Percentiles rank a stretch among this genome's conserved stretches.
These are phyloP conservation scores for Craterostigma plantagineum DNA, from an alignment of 257 asterid species.

Conservation along the genomic window DNA sequence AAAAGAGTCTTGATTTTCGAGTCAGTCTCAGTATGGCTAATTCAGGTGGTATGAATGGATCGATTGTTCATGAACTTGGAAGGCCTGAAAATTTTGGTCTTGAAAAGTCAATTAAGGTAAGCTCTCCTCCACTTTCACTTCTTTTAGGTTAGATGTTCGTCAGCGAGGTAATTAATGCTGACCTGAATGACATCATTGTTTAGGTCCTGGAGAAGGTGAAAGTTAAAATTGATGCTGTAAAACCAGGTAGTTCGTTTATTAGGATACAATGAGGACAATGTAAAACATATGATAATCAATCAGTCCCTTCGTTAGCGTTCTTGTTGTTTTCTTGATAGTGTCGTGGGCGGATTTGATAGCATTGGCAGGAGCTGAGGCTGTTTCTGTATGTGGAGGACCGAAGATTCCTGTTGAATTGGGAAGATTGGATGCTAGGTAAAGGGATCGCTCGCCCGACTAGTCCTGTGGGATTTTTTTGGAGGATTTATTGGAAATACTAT, in stretches of 20 bases:
- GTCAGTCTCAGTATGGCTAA: not conserved
- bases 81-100: conserved; percentile 82
- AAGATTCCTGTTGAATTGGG: conserved; percentile 52
- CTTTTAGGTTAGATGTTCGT: not conserved
- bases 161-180: not conserved
- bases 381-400: conserved; percentile 84
- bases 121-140: conserved; percentile 9
- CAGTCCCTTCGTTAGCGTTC: conserved; percentile 11
- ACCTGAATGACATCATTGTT: conserved; percentile 7
- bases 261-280: not conserved
- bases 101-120: conserved; percentile 59
- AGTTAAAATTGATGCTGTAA: conserved; percentile 35
- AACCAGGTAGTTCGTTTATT: conserved; percentile 29
- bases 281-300: not conserved
- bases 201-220: conserved; percentile 74
- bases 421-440: conserved; percentile 61
- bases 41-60: conserved; percentile 95
- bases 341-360: conserved; percentile 95
- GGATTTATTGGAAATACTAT: too few species aligned
- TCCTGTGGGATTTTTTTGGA: not conserved
- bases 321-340: conserved; percentile 26
- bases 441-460: not conserved
- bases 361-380: conserved; percentile 85
- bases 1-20: not conserved
- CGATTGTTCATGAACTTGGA: conserved; percentile 66